Conservation (phyloP, 495 filamentous ascomycete genomes). For the Hypoxylon subgilvum region DNA sequence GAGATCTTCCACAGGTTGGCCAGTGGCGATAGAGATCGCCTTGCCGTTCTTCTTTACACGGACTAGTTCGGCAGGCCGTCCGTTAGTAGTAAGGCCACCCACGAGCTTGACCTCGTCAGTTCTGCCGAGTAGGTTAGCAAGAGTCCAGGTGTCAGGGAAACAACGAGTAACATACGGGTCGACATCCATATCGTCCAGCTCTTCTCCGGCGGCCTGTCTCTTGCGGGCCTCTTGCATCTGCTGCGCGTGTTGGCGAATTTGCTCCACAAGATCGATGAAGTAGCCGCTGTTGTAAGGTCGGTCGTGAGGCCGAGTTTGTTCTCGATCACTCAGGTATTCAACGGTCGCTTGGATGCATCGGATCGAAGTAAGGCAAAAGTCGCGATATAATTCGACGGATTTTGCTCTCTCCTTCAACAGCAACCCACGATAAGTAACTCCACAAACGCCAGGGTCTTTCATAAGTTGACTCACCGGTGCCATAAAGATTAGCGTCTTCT, state of each 20-base stretch:
- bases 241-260: constrained; percentile 76
- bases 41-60: constrained; percentile 77
- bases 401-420: constrained; percentile 75
- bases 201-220: constrained; percentile 51
- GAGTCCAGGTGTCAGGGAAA: not conserved
- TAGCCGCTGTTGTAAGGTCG: constrained; percentile 89
- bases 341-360: constrained; percentile 83
- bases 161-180: constrained; percentile 53
- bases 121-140: constrained; percentile 54
- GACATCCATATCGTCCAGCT: constrained; percentile 56
- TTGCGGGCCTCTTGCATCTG: constrained; percentile 60
- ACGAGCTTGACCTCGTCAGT: constrained; percentile 73
- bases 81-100: constrained; percentile 77
- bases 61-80: constrained; percentile 77
- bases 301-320: constrained; percentile 80
- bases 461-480: constrained; percentile 79
- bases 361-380: constrained; percentile 86
- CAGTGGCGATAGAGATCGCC: constrained; percentile 73
- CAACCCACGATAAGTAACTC: constrained; percentile 69
- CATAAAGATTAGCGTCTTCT: constrained; percentile 85
- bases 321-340: constrained; percentile 76
- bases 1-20: constrained; percentile 55
- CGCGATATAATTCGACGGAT: constrained; percentile 70
- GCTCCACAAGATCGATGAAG: constrained; percentile 90
- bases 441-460: constrained; percentile 57